Conservation (phyloP, 805 yeast genomes). For the Candida hispaniensis region DNA sequence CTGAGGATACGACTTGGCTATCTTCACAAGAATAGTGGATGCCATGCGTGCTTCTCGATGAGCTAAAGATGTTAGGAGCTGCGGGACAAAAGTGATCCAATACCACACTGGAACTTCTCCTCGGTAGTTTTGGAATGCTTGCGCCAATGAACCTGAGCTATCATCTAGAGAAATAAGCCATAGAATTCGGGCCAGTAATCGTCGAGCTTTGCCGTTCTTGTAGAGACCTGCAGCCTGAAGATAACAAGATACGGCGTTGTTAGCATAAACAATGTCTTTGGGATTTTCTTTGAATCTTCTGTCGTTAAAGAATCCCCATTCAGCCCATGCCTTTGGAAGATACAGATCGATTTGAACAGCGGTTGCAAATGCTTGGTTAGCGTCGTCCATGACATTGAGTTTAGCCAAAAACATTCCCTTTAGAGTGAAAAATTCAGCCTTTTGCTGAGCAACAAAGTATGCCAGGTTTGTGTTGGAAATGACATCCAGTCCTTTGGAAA, state of each 20-base stretch:
- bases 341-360: slow-evolving; percentile 94
- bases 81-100: slow-evolving; percentile 97
- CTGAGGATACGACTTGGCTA: slow-evolving; percentile 95
- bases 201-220: slow-evolving; percentile 84
- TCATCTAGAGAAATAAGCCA: slow-evolving; percentile 94
- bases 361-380: slow-evolving; percentile 95
- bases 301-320: slow-evolving; percentile 97
- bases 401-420: slow-evolving; percentile 97
- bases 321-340: slow-evolving; percentile 98
- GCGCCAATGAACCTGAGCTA: slow-evolving; percentile 62
- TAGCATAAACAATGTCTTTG: slow-evolving; percentile 69
- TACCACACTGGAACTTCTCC: slow-evolving; percentile 99
- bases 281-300: slow-evolving; percentile 76
- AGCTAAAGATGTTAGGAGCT: slow-evolving; percentile 75
- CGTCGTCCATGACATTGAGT: slow-evolving; percentile 82
- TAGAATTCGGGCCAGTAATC: slow-evolving; percentile 73
- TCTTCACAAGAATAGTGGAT: slow-evolving; percentile 74
- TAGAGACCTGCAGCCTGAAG: slow-evolving; percentile 95
- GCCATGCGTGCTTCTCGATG: slow-evolving; percentile 87
- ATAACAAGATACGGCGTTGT: slow-evolving; percentile 90
- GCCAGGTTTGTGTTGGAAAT: slow-evolving; percentile 93
- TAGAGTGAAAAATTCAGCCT: slow-evolving; percentile 93
- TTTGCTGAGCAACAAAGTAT: slow-evolving; percentile 93
- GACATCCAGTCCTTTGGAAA: slow-evolving; percentile 92
- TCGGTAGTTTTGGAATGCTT: slow-evolving; percentile 81